These are phyloP conservation scores for Yamadazyma blattariae DNA, from an alignment of 1,139 yeast species.

Conservation along the genomic window DNA sequence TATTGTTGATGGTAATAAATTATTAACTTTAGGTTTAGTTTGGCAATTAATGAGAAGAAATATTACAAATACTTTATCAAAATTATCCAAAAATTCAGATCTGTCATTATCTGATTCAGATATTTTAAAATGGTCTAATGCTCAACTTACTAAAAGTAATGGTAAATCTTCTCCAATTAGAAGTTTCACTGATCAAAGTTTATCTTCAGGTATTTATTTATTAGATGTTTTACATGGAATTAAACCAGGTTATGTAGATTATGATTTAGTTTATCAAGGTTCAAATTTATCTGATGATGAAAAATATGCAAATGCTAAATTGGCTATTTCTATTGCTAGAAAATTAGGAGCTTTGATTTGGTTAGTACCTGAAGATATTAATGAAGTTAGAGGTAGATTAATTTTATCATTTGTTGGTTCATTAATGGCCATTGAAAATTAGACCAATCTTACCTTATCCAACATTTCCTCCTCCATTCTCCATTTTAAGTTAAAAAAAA, in stretches of 20 bases:
- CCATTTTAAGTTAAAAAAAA: too few relatives aligned
- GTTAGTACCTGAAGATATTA: conserved; percentile 99
- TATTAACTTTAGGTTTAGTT: conserved; percentile 89
- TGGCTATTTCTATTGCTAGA: conserved; percentile 97
- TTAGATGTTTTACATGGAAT: conserved; percentile 89
- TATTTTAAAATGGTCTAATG: conserved; percentile 92
- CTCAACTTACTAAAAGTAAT: conserved; percentile 76
- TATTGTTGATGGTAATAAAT: conserved; percentile 88
- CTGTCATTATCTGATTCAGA: conserved; percentile 74
- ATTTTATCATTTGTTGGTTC: conserved; percentile 94
- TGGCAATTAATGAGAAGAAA: conserved; percentile 99
- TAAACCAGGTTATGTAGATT: conserved; percentile 97
- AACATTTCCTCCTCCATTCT: too few relatives aligned
- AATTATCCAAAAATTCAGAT: conserved; percentile 61
- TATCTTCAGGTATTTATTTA: conserved; percentile 76
- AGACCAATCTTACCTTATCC: too few relatives aligned
- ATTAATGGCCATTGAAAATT: conserved; percentile 71
- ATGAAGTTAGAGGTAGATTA: conserved; percentile 91
- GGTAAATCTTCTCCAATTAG: conserved; percentile 70
- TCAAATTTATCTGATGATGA: conserved; percentile 66
- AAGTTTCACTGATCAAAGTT: conserved; percentile 78
- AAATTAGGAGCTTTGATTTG: conserved; percentile 96
- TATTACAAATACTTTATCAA: conserved; percentile 77
- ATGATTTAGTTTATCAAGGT: conserved; percentile 82
- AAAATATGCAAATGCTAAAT: conserved; percentile 87